Evolutionary conservation across 371 early-diverging fungal species (phyloP).

Genomic region (Thermomucor indicae-seudaticae): DNA sequence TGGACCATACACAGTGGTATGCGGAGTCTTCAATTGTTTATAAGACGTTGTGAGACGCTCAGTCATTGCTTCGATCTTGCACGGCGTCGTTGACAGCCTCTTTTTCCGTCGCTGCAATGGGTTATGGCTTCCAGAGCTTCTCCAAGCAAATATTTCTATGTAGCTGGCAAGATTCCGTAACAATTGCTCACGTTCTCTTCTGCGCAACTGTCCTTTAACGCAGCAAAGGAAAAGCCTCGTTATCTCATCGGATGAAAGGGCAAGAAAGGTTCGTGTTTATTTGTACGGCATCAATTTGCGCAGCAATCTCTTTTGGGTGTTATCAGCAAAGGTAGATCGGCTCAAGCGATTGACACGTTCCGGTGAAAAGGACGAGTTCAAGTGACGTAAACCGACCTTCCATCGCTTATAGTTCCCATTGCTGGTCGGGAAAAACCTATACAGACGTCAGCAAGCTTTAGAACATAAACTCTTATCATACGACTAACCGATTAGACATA

Average conservation of each 20-base stretch:
- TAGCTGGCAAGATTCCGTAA: too few species aligned
- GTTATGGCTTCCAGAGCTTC: too few species aligned
- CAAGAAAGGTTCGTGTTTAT: conserved; percentile 13
- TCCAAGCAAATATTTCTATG: too few species aligned
- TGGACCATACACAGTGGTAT: too few species aligned
- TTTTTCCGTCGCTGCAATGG: too few species aligned
- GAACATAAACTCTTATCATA: not conserved
- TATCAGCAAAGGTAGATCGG: conserved; percentile 25
- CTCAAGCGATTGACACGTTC: conserved; percentile 44
- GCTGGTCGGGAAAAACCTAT: conserved; percentile 40
- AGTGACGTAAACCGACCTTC: conserved; percentile 47
- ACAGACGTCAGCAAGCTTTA: too few species aligned
- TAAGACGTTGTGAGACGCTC: too few species aligned
- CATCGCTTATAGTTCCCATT: conserved; percentile 48
- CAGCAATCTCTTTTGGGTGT: conserved; percentile 43
- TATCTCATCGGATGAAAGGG: not conserved
- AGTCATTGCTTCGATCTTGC: too few species aligned
- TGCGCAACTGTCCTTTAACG: too few species aligned
- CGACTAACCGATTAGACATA: not conserved
- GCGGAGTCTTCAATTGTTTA: too few species aligned
- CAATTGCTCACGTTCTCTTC: too few species aligned
- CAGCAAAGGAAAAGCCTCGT: not conserved
- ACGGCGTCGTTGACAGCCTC: too few species aligned
- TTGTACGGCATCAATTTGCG: conserved; percentile 45
- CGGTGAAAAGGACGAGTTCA: conserved; percentile 38